A percentile compares a stretch with the other conserved stretches of the same genome.
Conservation (phyloP, 495 filamentous ascomycete genomes). For the Penicillium parvum region DNA sequence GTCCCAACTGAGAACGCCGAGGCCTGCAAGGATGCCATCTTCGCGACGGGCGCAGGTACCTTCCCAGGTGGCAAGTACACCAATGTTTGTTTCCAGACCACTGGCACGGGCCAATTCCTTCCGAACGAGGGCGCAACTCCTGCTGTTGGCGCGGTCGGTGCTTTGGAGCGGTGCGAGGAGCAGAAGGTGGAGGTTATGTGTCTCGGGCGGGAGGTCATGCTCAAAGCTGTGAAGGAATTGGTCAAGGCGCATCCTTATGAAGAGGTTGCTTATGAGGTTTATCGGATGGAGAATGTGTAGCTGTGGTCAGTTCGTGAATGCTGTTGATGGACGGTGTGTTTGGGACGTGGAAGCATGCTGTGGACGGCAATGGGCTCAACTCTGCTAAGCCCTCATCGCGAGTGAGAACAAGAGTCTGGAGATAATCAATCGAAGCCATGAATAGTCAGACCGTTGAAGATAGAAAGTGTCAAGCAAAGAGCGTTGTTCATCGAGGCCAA, state of each 20-base stretch:
- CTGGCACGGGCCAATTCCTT: constrained; percentile 39
- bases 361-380: too few relatives aligned
- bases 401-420: too few relatives aligned
- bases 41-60: constrained; percentile 40
- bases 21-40: constrained; percentile 44
- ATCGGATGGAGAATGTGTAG: constrained; percentile 67
- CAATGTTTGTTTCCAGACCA: constrained; percentile 38
- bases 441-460: not conserved
- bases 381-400: too few relatives aligned
- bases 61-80: constrained; percentile 43
- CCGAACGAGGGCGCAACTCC: constrained; percentile 37
- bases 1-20: constrained; percentile 39
- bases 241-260: constrained; percentile 73
- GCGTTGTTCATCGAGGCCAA: too few relatives aligned
- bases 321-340: not conserved
- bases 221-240: constrained; percentile 39
- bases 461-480: not conserved
- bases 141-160: constrained; percentile 35
- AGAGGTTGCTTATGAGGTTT: constrained; percentile 69
- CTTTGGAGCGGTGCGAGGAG: constrained; percentile 47
- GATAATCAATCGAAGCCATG: not conserved
- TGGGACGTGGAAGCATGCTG: too few relatives aligned
- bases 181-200: constrained; percentile 52
- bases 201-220: constrained; percentile 43
- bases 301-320: too few relatives aligned